Evolutionary conservation across 257 asterid genomes (phyloP), one percentile per base, ranked within the genome.

Genomic region (Przewalskia tangutica): DNA sequence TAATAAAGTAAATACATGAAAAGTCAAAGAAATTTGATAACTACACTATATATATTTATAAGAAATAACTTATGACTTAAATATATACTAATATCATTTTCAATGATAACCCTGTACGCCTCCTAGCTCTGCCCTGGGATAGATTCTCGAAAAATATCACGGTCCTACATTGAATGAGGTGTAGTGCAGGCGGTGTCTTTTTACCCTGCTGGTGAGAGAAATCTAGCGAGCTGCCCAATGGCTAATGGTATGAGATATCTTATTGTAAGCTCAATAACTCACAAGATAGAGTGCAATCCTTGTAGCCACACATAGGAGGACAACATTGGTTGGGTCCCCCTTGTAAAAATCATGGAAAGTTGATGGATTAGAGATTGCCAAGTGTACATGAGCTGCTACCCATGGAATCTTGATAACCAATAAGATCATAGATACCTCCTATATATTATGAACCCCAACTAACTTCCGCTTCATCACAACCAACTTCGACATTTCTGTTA

Each of bases 341-440:
- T 48, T 20, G 8, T 48, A 46, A 73, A 40, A 23, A 71, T 46
- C 79, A 5, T 40, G 16, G 13, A 55, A 55, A 77, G 2, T 58
- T 18, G 82, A 55, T 42, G 82, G 66, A 46, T 58, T 79, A 14
- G 18, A 59, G 58, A 79, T 58, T 18, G 82, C 81, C 70, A 38
- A 56, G 18, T 78, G 70, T 23, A 7, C 56, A 20, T 76, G 18
- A 10, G 18, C 11, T 50, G 40, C 11, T 20, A 27, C 12, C 17
- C 42, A 8, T 55, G 67, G 53, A 13, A 79, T 38, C 44, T 79
- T 62, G 20, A 56, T 46, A 79, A 4, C 82, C 73, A 79, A 79
- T 79, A 58, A 79, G 40, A 79, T 59, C 55, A 36, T 5, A 58
- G 27, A 79, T 79, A 36, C 34, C 3, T 5, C 42, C 42, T 38